phyloP scores from a whole-genome alignment of 805 yeast species.

The Hanseniaspora osmophila region DNA sequence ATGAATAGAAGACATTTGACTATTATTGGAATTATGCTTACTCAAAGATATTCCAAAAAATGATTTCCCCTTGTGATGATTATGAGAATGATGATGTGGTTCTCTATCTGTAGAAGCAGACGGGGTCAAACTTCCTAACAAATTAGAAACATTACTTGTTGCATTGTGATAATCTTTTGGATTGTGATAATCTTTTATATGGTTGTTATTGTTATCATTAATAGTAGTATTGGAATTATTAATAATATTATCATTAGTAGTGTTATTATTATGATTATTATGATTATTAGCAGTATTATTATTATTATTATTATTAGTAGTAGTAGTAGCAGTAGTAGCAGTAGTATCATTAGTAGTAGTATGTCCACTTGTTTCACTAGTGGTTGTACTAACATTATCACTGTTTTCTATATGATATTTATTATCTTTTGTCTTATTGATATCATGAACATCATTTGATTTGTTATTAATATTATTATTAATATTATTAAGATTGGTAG shows the following conservation, averaged over 20 bases:
- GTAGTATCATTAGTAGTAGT: neutral
- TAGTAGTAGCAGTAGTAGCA: too few species aligned
- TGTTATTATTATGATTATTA: neutral
- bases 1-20: slow-evolving; percentile 6
- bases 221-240: neutral
- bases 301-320: neutral
- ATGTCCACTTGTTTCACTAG: too few species aligned
- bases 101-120: neutral
- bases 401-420: neutral
- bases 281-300: neutral
- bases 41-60: slow-evolving; percentile 5
- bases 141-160: neutral
- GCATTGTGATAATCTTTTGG: neutral
- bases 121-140: neutral
- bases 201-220: neutral
- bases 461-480: neutral
- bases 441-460: too few species aligned
- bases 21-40: slow-evolving; percentile 4
- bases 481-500: neutral
- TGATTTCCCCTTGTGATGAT: neutral
- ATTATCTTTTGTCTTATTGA: neutral
- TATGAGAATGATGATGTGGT: neutral
- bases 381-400: too few species aligned
- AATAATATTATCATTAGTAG: neutral
- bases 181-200: neutral